Conservation (phyloP, 805 yeast genomes). For the Saccharomycopsis malanga region DNA sequence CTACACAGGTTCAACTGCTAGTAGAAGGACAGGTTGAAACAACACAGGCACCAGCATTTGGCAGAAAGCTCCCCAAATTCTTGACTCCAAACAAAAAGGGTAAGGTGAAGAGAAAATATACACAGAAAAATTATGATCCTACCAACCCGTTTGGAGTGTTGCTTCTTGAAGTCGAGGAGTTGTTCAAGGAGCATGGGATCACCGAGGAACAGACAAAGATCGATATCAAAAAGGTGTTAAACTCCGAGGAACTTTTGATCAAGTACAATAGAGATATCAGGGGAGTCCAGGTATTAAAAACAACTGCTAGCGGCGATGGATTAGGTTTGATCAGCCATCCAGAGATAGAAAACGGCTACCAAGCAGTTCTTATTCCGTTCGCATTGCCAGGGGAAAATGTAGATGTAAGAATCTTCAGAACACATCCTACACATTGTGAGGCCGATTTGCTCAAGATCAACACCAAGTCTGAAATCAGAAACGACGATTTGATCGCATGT, state of each 20-base stretch:
- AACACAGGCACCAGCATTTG: conserved; percentile 23
- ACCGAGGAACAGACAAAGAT: conserved; percentile 45
- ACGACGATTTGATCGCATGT: conserved; percentile 61
- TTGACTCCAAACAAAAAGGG: conserved; percentile 24
- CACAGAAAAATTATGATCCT: conserved; percentile 57
- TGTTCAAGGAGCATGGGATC: conserved; percentile 39
- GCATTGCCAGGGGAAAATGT: conserved; percentile 82
- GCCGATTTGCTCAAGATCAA: conserved; percentile 59
- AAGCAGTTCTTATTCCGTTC: conserved; percentile 77
- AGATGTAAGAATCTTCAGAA: conserved; percentile 62
- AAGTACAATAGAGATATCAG: conserved; percentile 52
- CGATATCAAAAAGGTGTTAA: conserved; percentile 59
- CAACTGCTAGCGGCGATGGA: conserved; percentile 85
- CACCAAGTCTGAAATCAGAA: conserved; percentile 40
- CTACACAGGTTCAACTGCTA: not conserved
- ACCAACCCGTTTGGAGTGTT: conserved; percentile 80
- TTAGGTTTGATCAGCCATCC: conserved; percentile 65
- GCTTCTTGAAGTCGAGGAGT: conserved; percentile 59
- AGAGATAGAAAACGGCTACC: conserved; percentile 33
- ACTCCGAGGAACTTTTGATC: conserved; percentile 41
- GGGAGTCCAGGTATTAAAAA: conserved; percentile 48
- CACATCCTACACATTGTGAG: conserved; percentile 69
- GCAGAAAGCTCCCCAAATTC: conserved; percentile 33
- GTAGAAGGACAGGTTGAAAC: not conserved
- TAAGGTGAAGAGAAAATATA: conserved; percentile 47